Percentiles rank a stretch among this genome's conserved stretches.
Conservation (phyloP, 1,284 basidiomycete species). For the Polyporus tsugae region DNA sequence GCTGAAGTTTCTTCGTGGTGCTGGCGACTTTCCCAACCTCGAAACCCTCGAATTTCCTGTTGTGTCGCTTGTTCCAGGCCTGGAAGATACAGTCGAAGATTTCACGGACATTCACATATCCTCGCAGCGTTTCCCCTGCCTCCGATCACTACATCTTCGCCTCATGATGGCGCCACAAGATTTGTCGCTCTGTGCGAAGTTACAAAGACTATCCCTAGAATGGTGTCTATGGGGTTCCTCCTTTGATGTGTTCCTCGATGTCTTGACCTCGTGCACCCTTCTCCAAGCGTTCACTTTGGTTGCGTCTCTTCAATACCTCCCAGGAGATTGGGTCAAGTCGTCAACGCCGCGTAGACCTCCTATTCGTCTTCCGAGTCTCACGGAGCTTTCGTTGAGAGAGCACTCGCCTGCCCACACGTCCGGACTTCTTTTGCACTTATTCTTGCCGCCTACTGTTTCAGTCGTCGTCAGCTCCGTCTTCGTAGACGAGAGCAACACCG, state of each 20-base stretch:
- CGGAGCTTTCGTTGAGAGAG: background rate
- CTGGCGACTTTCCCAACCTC: background rate
- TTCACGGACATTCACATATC: background rate
- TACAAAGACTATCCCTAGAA: background rate
- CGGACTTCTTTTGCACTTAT: background rate
- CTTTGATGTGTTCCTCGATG: background rate
- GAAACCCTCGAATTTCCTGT: background rate
- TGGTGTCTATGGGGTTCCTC: background rate
- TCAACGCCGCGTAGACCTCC: background rate
- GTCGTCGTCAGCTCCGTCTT: background rate
- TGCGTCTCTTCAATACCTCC: background rate
- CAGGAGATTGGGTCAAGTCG: background rate
- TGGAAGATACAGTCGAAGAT: background rate
- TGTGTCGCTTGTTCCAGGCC: background rate
- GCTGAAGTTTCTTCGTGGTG: background rate
- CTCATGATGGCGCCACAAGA: background rate
- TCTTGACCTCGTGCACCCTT: background rate
- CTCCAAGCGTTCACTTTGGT: background rate
- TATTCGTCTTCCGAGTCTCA: background rate
- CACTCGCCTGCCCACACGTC: background rate
- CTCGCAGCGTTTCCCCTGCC: background rate
- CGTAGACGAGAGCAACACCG: background rate
- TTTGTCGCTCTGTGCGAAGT: background rate
- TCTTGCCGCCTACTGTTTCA: background rate
- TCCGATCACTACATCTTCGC: background rate